phyloP scores from a whole-genome alignment of 768 basidiomycete species.

The Postia placenta region DNA sequence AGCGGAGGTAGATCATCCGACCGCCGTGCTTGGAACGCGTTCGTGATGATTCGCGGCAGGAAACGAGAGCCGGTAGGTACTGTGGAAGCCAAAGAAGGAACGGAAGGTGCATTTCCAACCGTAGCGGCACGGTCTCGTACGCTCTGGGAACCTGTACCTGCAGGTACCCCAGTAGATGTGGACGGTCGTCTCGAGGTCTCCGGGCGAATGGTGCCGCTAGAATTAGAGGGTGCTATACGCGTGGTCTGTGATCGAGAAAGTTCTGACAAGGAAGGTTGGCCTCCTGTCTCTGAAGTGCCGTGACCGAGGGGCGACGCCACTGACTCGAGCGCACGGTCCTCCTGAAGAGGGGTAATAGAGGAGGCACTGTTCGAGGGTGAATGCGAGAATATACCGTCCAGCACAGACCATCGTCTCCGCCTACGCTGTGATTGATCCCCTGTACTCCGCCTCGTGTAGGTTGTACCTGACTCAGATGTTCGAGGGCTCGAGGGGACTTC shows the following conservation, averaged over 20 bases:
- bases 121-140: constrained; percentile 3
- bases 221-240: constrained; percentile 8
- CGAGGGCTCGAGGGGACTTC: constrained; percentile 39
- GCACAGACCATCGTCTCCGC: constrained; percentile 69
- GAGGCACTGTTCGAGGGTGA: constrained; percentile 18
- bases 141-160: constrained; percentile 5
- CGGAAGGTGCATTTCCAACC: not conserved
- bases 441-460: constrained; percentile 20
- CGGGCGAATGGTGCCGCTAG: constrained; percentile 9
- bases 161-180: constrained; percentile 23
- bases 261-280: constrained; percentile 7
- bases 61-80: constrained; percentile 43
- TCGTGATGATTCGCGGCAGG: constrained; percentile 63
- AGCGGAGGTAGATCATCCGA: constrained; percentile 47
- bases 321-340: constrained; percentile 3
- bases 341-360: constrained; percentile 16
- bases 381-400: constrained; percentile 39
- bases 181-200: constrained; percentile 25
- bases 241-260: constrained; percentile 19
- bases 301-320: constrained; percentile 1
- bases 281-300: constrained; percentile 10
- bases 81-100: not conserved
- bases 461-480: constrained; percentile 34
- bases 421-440: constrained; percentile 34
- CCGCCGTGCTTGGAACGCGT: constrained; percentile 53